Conservation (phyloP, 2,329 filamentous ascomycete species). For the Trichoderma harzianum region DNA sequence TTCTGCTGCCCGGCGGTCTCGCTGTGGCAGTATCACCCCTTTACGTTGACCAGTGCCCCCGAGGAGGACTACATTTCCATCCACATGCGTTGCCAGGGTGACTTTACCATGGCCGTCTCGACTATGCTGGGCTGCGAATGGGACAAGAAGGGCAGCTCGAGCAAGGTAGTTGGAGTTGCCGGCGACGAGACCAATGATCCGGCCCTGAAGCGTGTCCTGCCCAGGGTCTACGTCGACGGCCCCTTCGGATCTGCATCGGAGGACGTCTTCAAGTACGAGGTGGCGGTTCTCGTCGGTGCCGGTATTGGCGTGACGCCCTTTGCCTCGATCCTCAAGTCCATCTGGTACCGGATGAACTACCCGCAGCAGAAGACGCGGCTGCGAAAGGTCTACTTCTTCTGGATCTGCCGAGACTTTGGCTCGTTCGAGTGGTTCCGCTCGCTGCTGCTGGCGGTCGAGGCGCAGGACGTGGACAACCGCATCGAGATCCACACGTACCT, state of each 20-base stretch:
- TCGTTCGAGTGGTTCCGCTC: conserved; percentile 90
- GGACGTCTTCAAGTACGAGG: conserved; percentile 86
- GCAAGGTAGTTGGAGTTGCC: conserved; percentile 67
- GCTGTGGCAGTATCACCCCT: conserved; percentile 85
- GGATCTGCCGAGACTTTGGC: conserved; percentile 84
- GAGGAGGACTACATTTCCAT: conserved; percentile 90
- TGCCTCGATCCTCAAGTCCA: conserved; percentile 82
- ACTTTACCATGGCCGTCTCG: conserved; percentile 72
- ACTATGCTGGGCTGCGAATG: conserved; percentile 73
- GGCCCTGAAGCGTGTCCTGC: conserved; percentile 68
- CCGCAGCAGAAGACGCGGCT: conserved; percentile 74
- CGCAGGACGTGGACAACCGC: conserved; percentile 76
- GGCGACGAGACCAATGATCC: conserved; percentile 62
- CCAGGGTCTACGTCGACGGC: conserved; percentile 77
- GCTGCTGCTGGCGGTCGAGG: conserved; percentile 78
- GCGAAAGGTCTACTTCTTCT: conserved; percentile 88
- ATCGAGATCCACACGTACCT: conserved; percentile 91
- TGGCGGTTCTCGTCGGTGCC: conserved; percentile 73
- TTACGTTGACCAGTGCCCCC: conserved; percentile 80
- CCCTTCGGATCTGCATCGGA: conserved; percentile 84
- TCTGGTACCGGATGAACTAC: conserved; percentile 93
- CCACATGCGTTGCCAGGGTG: conserved; percentile 77
- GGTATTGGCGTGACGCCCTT: conserved; percentile 86
- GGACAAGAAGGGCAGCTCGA: conserved; percentile 51
- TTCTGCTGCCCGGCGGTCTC: conserved; percentile 83